Conservation (phyloP, 768 basidiomycete species). For the Podaxis sp. region DNA sequence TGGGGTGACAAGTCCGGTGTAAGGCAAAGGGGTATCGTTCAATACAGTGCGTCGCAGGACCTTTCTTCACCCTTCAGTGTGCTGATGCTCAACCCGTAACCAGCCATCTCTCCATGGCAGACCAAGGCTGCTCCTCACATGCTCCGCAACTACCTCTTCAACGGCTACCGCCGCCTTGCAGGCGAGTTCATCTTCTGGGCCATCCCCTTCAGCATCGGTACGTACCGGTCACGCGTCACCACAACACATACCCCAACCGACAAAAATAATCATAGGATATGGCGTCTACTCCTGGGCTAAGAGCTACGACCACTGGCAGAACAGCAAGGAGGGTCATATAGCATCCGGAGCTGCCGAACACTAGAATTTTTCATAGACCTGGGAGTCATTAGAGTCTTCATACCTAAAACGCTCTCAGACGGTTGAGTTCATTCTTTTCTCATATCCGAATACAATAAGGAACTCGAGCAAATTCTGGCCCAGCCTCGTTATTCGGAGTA, state of each 20-base stretch:
- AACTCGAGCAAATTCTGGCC: neutral
- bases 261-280: conserved; percentile 57
- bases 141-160: conserved; percentile 78
- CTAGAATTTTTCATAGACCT: conserved; percentile 22
- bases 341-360: conserved; percentile 42
- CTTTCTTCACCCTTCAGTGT: conserved; percentile 1
- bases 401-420: conserved; percentile 2
- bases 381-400: conserved; percentile 3
- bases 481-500: too few relatives aligned
- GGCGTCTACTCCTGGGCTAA: conserved; percentile 81
- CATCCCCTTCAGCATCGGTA: conserved; percentile 76
- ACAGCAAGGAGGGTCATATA: conserved; percentile 81
- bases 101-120: conserved; percentile 84
- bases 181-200: conserved; percentile 77
- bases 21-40: conserved; percentile 70
- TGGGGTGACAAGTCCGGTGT: conserved; percentile 78
- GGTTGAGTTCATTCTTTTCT: neutral
- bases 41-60: conserved; percentile 67
- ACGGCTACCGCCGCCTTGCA: conserved; percentile 78
- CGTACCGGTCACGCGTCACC: conserved; percentile 24
- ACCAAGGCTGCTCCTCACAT: conserved; percentile 71
- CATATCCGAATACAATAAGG: neutral
- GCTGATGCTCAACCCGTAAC: conserved; percentile 4
- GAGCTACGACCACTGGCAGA: conserved; percentile 59
- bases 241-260: conserved; percentile 3